Evolutionary conservation across 169 alveolate genomes (phyloP), one percentile per base, ranked within the genome.

Genomic region (Plasmodium adleri): DNA sequence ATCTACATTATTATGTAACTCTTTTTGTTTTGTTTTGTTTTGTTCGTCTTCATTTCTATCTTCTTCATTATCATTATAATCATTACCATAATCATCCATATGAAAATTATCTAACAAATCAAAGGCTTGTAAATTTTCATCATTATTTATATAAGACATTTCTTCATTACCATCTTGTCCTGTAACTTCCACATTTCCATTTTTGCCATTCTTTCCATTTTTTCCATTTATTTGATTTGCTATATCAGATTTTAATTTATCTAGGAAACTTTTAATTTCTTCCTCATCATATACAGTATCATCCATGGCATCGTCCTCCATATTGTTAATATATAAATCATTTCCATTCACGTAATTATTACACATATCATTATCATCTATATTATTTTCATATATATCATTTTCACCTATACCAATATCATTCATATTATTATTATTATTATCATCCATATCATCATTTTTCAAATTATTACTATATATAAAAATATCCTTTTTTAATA

Each of bases 401-500:
- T 47, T 50, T 13, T 67, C 60, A 5, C 9, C 71, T 26, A 6
- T 10, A 32, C 9, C 7, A 32, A 32, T 32, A 32, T 26, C 45
- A 9, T 64, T 64, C 50, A 24, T 28, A 60, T 60, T 10, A 12
- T 17, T 60, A 10, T 17, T 26, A 50, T 72, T n/a, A 5, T 72
- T 72, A 1, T 39, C 72, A 17, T 39, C 56, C 26, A n/a, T 47
- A 12, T 64, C 75, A 15, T 63, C 76, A 47, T 50, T 56, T 3
- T 26, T 50, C 45, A 63, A 13, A 17, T 3, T 24, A 32, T 64
- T 50, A 62, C 88, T 66, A 76, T 52, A 70, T 17, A 52, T 7
- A 17, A 76, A 76, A n/a, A 76, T 76, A 9, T 76, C 88, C 43
- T 64, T 76, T 64, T 64, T 76, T 9, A 76, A 67, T 64, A 76